Percentiles rank a stretch among this genome's conserved stretches.
These are phyloP conservation scores for Decorospora gaudefroyi DNA, from an alignment of 2,329 filamentous ascomycete genomes.

Conservation along the genomic window DNA sequence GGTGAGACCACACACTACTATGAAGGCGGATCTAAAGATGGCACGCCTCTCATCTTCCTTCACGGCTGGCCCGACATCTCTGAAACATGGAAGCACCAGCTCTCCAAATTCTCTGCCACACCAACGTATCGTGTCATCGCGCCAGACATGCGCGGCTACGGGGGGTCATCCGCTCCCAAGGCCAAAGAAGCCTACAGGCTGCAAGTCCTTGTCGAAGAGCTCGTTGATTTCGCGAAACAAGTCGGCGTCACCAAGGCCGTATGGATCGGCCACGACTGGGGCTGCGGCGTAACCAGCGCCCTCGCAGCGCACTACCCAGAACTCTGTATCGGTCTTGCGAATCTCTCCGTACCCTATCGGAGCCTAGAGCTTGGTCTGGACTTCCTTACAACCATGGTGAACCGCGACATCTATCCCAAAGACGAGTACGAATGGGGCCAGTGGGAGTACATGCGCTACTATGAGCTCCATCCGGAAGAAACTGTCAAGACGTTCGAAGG, in stretches of 20 bases:
- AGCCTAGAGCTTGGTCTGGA: constrained; percentile 51
- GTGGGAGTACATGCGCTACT: constrained; percentile 45
- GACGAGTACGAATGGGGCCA: constrained; percentile 50
- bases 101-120: constrained; percentile 37
- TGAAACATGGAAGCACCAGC: constrained; percentile 44
- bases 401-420: constrained; percentile 54
- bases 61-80: constrained; percentile 47
- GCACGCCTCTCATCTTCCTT: constrained; percentile 33
- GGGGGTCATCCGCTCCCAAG: constrained; percentile 37
- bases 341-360: constrained; percentile 50
- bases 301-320: constrained; percentile 42
- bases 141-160: constrained; percentile 46
- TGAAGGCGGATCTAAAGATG: constrained; percentile 27
- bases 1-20: constrained; percentile 33
- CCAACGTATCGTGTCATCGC: constrained; percentile 34
- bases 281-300: constrained; percentile 39
- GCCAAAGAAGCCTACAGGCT: constrained; percentile 39
- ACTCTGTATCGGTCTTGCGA: constrained; percentile 34
- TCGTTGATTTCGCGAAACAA: constrained; percentile 49
- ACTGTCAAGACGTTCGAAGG: constrained; percentile 27
- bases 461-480: constrained; percentile 30
- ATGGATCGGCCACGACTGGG: constrained; percentile 58
- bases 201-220: constrained; percentile 32
- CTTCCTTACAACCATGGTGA: constrained; percentile 41
- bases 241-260: constrained; percentile 49